Evolutionary conservation across 345 rosid species (phyloP).

Genomic region (Acer yangbiense): DNA sequence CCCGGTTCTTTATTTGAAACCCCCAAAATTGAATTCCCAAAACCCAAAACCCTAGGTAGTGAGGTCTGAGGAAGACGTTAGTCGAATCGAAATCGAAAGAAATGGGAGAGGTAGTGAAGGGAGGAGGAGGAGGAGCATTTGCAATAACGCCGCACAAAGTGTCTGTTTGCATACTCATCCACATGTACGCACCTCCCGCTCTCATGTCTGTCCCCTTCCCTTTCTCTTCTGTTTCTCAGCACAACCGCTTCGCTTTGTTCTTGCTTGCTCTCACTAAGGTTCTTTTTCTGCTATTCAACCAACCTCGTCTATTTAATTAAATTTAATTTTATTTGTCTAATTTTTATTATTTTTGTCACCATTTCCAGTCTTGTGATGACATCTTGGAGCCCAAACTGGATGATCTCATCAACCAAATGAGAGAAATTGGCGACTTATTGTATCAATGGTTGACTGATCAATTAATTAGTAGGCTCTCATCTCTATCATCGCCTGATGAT

Average conservation of each 20-base stretch:
- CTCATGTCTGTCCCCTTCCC: constrained; percentile 64
- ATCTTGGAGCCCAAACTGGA: constrained; percentile 79
- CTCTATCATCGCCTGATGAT: constrained; percentile 78
- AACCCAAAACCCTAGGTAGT: neutral
- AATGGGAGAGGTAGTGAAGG: constrained; percentile 54
- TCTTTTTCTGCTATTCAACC: neutral
- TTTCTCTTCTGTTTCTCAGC: constrained; percentile 85
- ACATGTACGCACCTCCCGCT: constrained; percentile 75
- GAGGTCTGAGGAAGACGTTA: neutral
- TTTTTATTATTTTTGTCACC: neutral
- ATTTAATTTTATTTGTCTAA: neutral
- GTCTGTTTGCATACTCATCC: constrained; percentile 77
- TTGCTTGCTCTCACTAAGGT: constrained; percentile 87
- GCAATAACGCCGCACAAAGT: constrained; percentile 85
- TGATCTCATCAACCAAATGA: constrained; percentile 67
- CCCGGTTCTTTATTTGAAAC: constrained; percentile 2
- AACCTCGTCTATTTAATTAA: neutral
- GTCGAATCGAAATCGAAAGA: neutral
- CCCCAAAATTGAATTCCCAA: neutral
- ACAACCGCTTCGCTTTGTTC: constrained; percentile 84
- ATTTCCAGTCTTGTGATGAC: constrained; percentile 69
- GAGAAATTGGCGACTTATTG: constrained; percentile 60
- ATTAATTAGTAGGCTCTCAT: constrained; percentile 57
- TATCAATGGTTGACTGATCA: constrained; percentile 74
- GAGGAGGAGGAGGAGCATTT: constrained; percentile 42